These are phyloP conservation scores for Thelonectria blattea DNA, from an alignment of 2,329 filamentous ascomycete genomes.

Conservation along the genomic window DNA sequence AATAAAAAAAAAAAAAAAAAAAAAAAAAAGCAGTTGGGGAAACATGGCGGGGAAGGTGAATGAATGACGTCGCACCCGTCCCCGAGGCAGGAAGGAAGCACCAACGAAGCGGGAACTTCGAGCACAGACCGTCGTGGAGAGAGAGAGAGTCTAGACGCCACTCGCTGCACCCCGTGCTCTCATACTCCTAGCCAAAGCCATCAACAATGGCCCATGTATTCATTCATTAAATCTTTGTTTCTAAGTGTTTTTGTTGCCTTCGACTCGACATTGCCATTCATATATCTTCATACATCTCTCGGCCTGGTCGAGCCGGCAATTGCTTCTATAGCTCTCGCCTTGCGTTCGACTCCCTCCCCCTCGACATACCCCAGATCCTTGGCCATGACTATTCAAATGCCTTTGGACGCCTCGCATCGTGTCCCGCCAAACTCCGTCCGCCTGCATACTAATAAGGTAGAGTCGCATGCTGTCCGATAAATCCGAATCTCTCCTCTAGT, in stretches of 20 bases:
- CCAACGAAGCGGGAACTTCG: no score
- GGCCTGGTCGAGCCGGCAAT: slow-evolving; percentile 12
- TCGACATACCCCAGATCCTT: slow-evolving; percentile 6
- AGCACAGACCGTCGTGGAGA: neutral
- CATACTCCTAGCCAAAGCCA: no score
- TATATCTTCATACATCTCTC: neutral
- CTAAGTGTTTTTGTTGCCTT: neutral
- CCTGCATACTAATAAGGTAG: neutral
- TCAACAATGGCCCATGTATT: no score
- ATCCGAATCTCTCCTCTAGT: neutral
- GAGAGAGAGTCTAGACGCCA: neutral
- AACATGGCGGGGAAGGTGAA: slow-evolving; percentile 15
- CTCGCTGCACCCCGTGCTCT: neutral
- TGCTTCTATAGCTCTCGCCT: slow-evolving; percentile 7
- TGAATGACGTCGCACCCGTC: slow-evolving; percentile 20
- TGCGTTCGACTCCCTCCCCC: neutral
- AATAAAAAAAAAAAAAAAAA: no score
- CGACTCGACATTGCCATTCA: neutral
- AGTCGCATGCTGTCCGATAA: slow-evolving; percentile 1
- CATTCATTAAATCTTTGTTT: neutral
- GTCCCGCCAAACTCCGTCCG: slow-evolving; percentile 12
- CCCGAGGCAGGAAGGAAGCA: neutral
- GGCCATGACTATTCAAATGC: slow-evolving; percentile 15
- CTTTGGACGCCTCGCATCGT: slow-evolving; percentile 7
- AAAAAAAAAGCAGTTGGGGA: neutral